These are phyloP conservation scores for Ophiostoma quercus DNA, from an alignment of 2,329 filamentous ascomycete genomes.

Conservation along the genomic window DNA sequence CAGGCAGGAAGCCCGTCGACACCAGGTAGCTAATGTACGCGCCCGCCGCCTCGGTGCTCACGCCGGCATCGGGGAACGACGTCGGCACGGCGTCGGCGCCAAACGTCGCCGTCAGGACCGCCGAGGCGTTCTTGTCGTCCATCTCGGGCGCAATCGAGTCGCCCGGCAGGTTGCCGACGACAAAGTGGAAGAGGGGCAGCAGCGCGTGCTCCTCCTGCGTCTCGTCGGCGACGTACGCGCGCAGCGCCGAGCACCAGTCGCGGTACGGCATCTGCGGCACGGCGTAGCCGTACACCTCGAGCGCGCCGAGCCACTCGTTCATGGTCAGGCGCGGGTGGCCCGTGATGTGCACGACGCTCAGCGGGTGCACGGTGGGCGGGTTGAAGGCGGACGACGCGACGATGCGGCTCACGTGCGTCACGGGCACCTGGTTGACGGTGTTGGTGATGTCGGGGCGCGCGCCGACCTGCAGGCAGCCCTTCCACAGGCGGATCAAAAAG, in stretches of 20 bases:
- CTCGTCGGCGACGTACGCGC: constrained; percentile 60
- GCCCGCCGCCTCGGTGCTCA: background rate
- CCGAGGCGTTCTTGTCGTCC: constrained; percentile 63
- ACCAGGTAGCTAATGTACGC: constrained; percentile 16
- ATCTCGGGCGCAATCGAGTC: constrained; percentile 65
- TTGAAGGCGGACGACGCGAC: constrained; percentile 66
- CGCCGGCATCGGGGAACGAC: constrained; percentile 15
- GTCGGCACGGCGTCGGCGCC: constrained; percentile 17
- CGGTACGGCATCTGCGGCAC: constrained; percentile 62
- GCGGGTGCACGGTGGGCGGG: constrained; percentile 35
- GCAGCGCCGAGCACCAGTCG: constrained; percentile 49
- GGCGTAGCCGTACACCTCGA: constrained; percentile 68
- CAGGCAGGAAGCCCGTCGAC: constrained; percentile 12
- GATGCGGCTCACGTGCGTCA: constrained; percentile 75
- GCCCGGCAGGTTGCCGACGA: constrained; percentile 63
- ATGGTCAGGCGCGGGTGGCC: constrained; percentile 71
- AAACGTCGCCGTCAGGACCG: constrained; percentile 43
- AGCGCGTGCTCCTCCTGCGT: constrained; percentile 61
- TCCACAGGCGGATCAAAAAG: constrained; percentile 79
- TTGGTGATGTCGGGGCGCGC: constrained; percentile 73
- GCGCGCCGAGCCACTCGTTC: constrained; percentile 67
- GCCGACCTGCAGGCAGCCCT: constrained; percentile 78
- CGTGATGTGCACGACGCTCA: constrained; percentile 70
- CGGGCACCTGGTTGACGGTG: constrained; percentile 84
- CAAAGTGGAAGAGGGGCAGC: constrained; percentile 70